Evolutionary conservation across 768 basidiomycete genomes (phyloP).

Genomic region (Russula vinacea): DNA sequence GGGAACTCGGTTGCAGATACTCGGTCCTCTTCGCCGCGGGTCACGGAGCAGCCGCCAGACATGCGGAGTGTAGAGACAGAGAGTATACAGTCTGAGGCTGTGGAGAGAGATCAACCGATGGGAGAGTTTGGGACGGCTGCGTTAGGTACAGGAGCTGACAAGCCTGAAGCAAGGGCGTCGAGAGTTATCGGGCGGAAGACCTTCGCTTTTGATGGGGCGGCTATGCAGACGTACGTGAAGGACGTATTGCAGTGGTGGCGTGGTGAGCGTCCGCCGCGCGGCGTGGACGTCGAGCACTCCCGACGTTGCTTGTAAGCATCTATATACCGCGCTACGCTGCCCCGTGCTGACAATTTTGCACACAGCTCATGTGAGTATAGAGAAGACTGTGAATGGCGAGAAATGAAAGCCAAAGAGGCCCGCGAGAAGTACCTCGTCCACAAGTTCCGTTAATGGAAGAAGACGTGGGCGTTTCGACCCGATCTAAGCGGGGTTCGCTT

Average conservation of each 20-base stretch:
- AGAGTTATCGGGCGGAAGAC: slow-evolving; percentile 62
- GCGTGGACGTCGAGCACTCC: slow-evolving; percentile 60
- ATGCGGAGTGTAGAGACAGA: slow-evolving; percentile 33
- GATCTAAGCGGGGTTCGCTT: not conserved
- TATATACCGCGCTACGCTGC: not conserved
- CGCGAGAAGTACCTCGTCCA: slow-evolving; percentile 1
- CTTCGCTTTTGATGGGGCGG: slow-evolving; percentile 52
- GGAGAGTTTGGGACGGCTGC: not conserved
- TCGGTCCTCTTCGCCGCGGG: not conserved
- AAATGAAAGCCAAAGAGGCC: slow-evolving; percentile 33
- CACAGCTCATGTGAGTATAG: slow-evolving; percentile 42
- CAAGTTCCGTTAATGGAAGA: not conserved
- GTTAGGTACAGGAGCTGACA: not conserved
- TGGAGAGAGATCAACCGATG: not conserved
- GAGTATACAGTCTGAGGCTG: slow-evolving; percentile 11
- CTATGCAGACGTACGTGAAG: slow-evolving; percentile 53
- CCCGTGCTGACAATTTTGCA: not conserved
- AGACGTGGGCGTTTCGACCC: not conserved
- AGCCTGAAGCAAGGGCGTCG: slow-evolving; percentile 21
- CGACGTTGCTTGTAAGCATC: slow-evolving; percentile 63
- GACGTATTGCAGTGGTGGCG: slow-evolving; percentile 72
- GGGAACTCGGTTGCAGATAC: not conserved
- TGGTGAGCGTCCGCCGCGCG: slow-evolving; percentile 62
- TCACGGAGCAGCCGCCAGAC: slow-evolving; percentile 16
- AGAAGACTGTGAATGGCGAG: slow-evolving; percentile 45